Evolutionary conservation across 345 rosid genomes (phyloP).

Genomic region (Microcos paniculata): DNA sequence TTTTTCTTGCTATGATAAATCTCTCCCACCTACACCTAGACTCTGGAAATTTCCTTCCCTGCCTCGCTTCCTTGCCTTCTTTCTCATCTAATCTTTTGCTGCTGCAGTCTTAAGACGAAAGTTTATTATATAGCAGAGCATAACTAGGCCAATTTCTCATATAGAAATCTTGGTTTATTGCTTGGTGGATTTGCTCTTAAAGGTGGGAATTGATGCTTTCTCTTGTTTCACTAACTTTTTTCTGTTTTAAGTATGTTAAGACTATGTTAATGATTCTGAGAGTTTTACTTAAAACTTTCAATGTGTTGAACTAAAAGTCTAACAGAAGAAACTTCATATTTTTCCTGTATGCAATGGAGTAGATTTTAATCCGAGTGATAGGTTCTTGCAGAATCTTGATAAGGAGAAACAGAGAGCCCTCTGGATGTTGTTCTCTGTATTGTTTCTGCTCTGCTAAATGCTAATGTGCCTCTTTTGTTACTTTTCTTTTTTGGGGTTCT

Average conservation of each 20-base stretch:
- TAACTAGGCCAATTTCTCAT: not conserved
- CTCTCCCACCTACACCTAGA: slow-evolving; percentile 9
- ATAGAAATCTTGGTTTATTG: slow-evolving; percentile 12
- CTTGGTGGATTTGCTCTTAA: slow-evolving; percentile 19
- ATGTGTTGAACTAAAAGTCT: no score
- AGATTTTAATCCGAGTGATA: not conserved
- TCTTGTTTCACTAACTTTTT: slow-evolving; percentile 15
- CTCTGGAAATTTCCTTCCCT: slow-evolving; percentile 12
- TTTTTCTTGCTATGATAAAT: slow-evolving; percentile 21
- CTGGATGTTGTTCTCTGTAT: not conserved
- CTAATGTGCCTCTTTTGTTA: not conserved
- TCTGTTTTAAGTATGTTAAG: not conserved
- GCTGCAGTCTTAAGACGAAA: slow-evolving; percentile 23
- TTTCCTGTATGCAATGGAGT: not conserved
- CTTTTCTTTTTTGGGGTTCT: not conserved
- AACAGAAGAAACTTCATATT: no score
- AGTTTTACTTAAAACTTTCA: not conserved
- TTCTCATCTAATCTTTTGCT: slow-evolving; percentile 16
- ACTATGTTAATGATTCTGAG: not conserved
- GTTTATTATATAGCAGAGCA: not conserved
- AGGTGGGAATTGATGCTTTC: slow-evolving; percentile 33
- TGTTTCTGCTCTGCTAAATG: slow-evolving; percentile 1
- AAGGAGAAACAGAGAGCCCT: not conserved
- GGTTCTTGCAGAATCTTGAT: slow-evolving; percentile 5
- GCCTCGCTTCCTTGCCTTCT: slow-evolving; percentile 8